Base-by-base conservation (phyloP, 2,329 filamentous ascomycete species). In the Myrmaecium sp. region DNA sequence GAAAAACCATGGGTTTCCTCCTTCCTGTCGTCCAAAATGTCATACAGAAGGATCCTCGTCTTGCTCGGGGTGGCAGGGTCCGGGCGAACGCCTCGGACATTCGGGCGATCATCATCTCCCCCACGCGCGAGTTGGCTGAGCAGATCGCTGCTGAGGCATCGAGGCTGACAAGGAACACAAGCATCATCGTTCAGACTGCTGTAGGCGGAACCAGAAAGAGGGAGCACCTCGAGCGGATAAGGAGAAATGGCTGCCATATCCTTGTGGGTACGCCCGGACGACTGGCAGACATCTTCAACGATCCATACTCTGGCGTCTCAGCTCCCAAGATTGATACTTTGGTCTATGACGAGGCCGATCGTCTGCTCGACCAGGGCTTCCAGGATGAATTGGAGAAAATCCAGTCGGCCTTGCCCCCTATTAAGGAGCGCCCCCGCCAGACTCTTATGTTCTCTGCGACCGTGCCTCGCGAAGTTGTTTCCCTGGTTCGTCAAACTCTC, bases 391-490 rank as follows among this genome's bases (percentile, higher is more conserved):
- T 64, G 29, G 50, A 56, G 18, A 46, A 58, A 11, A 60, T 64
- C 39, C 54, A 55, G 41, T 39, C 39, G 8, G 36, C 51, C 18
- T 43, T 94, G 6, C 86, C 86, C 3, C 55, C 64, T 24, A 64
- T 66, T 5, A 40, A 49, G 0, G 52, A 72, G 27, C 68, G 74
- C 33, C 64, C 76, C 28, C 73, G 86, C 26, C 89, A 98, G 52
- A 94, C 84, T 5, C 70, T 98, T 42, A 74, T 98, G 52, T 94
- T 92, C 51, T 95, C 86, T 9, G 89, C 89, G 23, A 98, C 89
- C 7, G 78, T 98, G 17, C 82, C 86, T 23, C 65, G 66, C 32
- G 70, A 83, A 35, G 86, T 98, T 23, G 73, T 93, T 38, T 56
- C 66, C 22, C 66, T 95, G 25, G 86, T 91, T 21, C 69, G 74